phyloP scores from a whole-genome alignment of 495 filamentous ascomycete genomes.

The Xanthoparmelia taractica region DNA sequence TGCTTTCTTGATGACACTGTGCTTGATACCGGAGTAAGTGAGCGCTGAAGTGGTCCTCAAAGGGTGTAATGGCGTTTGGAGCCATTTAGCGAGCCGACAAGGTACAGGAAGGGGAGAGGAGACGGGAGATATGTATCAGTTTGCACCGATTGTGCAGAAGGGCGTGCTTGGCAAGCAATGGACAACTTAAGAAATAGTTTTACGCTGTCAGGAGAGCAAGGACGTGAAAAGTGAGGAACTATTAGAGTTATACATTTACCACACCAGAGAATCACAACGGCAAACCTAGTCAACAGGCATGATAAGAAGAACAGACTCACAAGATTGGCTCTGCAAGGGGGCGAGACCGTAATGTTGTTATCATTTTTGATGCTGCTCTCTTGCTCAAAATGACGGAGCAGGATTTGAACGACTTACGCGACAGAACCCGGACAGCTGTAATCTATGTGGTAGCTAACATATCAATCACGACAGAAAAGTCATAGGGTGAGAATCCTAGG shows the following conservation, averaged over 20 bases:
- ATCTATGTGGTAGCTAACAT: neutral
- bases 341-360: neutral
- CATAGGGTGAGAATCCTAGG: too few relatives aligned
- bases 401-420: neutral
- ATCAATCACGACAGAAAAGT: too few relatives aligned
- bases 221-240: neutral
- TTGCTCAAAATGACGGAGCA: neutral
- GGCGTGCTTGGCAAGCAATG: neutral
- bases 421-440: neutral
- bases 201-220: neutral
- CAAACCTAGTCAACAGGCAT: neutral
- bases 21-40: constrained; percentile 28
- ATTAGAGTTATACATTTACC: too few relatives aligned
- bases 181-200: neutral
- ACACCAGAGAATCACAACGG: neutral
- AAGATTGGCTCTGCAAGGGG: neutral
- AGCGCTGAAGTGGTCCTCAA: constrained; percentile 11
- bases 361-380: neutral
- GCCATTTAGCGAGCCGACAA: constrained; percentile 3
- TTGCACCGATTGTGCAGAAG: neutral
- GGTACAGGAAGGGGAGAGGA: neutral
- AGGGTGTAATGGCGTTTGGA: constrained; percentile 7
- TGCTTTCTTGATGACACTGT: constrained; percentile 31
- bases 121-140: neutral
- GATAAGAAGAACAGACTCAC: neutral